Base-by-base conservation (phyloP, 2,329 filamentous ascomycete species). In the Sporothrix brunneoviolacea region DNA sequence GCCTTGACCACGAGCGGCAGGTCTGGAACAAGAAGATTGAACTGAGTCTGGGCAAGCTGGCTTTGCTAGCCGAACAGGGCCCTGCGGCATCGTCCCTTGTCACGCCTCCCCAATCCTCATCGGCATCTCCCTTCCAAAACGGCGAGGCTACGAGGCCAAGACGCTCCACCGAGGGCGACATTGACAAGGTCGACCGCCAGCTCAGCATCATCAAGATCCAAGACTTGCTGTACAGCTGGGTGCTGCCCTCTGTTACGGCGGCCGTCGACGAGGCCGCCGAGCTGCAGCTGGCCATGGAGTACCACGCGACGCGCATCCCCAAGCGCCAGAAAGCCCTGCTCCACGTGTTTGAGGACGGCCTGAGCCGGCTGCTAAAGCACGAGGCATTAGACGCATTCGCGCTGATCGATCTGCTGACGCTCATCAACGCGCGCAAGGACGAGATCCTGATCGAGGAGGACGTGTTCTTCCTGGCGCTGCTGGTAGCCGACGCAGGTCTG, bases 1-100 rank as follows among this genome's bases (percentile, higher is more conserved):
- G 88, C 0, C 70, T 84, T 18, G 75, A 76, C 44, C 80, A 82
- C 48, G 91, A 96, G 65, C 78, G 81, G 47, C 85, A 91, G 59
- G 70, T 93, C 4, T 97, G 91, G 91, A 89, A 82, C 68, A 94
- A 95, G 71, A 93, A 94, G 66, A 87, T 95, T 30, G 86, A 97
- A 67, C 72, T 97, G 22, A 95, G 89, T 53, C 75, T 98, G 35
- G 86, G 88, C 32, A 97, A 96, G 67, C 75, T 98, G 41, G 80
- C 84, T 15, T 75, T 82, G 48, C 68, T 96, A 57, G 88, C 88
- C 15, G 79, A 82, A 35, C 73, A 70, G 8, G 66, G 70, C 47
- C 51, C 53, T 8, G 52, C 39, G 45, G 62, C 60, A 52, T 60
- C 58, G 30, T 54, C 53, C 19, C 50, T 52, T 1, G 35, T 37